Percentiles rank a stretch among this genome's conserved stretches.
These are phyloP conservation scores for Xylaria longipes DNA, from an alignment of 495 filamentous ascomycete species.

Conservation along the genomic window DNA sequence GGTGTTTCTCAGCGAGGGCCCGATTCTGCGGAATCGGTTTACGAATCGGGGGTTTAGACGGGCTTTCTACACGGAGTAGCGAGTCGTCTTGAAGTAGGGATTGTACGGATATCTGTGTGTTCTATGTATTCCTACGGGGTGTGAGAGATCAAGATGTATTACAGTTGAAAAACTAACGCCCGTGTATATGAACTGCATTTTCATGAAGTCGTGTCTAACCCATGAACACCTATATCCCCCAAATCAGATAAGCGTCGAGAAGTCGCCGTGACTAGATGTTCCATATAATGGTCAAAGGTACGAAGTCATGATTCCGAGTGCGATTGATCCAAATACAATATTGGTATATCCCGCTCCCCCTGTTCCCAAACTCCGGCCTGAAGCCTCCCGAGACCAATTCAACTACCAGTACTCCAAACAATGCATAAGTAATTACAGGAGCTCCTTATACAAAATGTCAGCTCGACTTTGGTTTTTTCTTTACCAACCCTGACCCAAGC, in stretches of 20 bases:
- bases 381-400: not conserved
- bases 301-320: not conserved
- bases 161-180: not conserved
- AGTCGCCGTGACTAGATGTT: not conserved
- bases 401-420: conserved; percentile 1
- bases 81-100: not conserved
- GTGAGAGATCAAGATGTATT: not conserved
- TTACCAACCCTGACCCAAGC: conserved; percentile 62
- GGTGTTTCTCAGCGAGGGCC: conserved; percentile 36
- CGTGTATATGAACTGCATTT: not conserved
- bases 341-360: not conserved
- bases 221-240: not conserved
- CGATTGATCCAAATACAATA: not conserved
- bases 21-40: conserved; percentile 1
- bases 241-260: not conserved
- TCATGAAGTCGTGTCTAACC: not conserved
- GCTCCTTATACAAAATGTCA: not conserved
- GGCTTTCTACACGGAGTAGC: not conserved
- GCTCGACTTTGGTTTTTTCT: conserved; percentile 68
- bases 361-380: not conserved
- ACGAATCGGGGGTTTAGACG: conserved; percentile 17
- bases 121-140: not conserved
- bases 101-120: not conserved
- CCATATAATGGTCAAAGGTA: no score
- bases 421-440: not conserved